Evolutionary conservation across 495 filamentous ascomycete species (phyloP).

Genomic region (Astrothelium macrocarpum): DNA sequence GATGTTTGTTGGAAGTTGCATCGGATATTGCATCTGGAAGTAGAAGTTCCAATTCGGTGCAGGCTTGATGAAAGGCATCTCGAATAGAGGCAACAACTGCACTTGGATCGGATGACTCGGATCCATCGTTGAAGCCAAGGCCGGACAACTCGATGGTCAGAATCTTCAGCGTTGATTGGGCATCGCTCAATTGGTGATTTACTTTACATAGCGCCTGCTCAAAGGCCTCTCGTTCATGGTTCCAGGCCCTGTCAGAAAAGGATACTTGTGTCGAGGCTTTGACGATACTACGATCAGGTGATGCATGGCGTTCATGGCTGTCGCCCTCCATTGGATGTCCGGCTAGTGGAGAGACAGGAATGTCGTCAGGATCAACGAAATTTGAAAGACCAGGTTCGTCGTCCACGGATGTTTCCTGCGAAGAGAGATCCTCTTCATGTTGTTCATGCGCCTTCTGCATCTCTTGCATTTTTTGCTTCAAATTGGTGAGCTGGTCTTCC

Average conservation of each 20-base stretch:
- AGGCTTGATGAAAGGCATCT: conserved; percentile 21
- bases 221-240: conserved; percentile 22
- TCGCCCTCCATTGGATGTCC: no score
- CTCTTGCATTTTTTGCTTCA: conserved; percentile 21
- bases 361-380: conserved; percentile 23
- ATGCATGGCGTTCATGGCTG: no score
- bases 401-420: conserved; percentile 11
- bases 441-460: conserved; percentile 16
- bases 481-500: conserved; percentile 12
- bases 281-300: neutral
- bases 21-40: conserved; percentile 20
- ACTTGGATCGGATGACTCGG: conserved; percentile 2
- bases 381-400: conserved; percentile 18
- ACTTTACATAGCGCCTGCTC: conserved; percentile 22
- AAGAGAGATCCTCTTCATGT: conserved; percentile 5
- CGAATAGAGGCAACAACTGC: conserved; percentile 26
- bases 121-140: conserved; percentile 21
- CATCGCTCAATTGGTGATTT: conserved; percentile 16
- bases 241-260: conserved; percentile 20
- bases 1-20: conserved; percentile 20
- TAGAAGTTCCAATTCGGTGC: conserved; percentile 24
- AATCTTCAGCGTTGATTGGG: conserved; percentile 19
- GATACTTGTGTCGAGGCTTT: neutral
- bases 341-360: conserved; percentile 17
- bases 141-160: conserved; percentile 26